A percentile compares a stretch with the other conserved stretches of the same genome.
phyloP scores from a whole-genome alignment of 2,329 filamentous ascomycete species.

The Ophiostoma sp. region DNA sequence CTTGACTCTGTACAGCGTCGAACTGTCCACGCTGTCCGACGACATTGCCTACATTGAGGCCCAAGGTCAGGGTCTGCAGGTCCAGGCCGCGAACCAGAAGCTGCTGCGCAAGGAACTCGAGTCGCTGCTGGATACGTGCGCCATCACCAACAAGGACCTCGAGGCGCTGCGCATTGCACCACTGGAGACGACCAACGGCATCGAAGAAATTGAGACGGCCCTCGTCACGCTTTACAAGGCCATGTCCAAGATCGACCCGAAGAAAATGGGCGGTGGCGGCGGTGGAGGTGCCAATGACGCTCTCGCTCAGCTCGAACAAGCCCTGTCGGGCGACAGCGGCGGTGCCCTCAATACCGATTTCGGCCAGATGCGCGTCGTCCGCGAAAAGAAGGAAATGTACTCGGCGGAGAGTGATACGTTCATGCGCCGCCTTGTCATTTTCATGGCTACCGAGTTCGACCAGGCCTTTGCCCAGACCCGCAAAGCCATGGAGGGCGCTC shows the following conservation, averaged over 20 bases:
- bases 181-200: conserved; percentile 67
- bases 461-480: conserved; percentile 70
- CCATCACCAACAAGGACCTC: conserved; percentile 76
- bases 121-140: conserved; percentile 84
- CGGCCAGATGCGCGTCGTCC: conserved; percentile 88
- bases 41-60: conserved; percentile 98
- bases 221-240: conserved; percentile 85
- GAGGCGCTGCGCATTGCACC: conserved; percentile 71
- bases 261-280: conserved; percentile 57
- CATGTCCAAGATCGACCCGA: conserved; percentile 89
- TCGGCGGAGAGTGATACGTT: conserved; percentile 73
- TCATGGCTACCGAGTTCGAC: conserved; percentile 79
- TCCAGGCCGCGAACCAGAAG: conserved; percentile 96
- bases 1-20: conserved; percentile 89
- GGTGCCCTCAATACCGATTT: conserved; percentile 65
- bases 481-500: conserved; percentile 60
- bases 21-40: conserved; percentile 90
- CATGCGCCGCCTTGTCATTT: conserved; percentile 74
- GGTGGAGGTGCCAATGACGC: conserved; percentile 42
- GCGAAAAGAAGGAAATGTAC: conserved; percentile 92
- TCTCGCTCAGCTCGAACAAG: conserved; percentile 37
- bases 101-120: conserved; percentile 86
- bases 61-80: conserved; percentile 93
- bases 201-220: conserved; percentile 75
- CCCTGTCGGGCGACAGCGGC: conserved; percentile 48